A percentile compares a stretch with the other conserved stretches of the same genome.
These are phyloP conservation scores for Xylariaceae sp. DNA, from an alignment of 2,329 filamentous ascomycete genomes.

Conservation along the genomic window DNA sequence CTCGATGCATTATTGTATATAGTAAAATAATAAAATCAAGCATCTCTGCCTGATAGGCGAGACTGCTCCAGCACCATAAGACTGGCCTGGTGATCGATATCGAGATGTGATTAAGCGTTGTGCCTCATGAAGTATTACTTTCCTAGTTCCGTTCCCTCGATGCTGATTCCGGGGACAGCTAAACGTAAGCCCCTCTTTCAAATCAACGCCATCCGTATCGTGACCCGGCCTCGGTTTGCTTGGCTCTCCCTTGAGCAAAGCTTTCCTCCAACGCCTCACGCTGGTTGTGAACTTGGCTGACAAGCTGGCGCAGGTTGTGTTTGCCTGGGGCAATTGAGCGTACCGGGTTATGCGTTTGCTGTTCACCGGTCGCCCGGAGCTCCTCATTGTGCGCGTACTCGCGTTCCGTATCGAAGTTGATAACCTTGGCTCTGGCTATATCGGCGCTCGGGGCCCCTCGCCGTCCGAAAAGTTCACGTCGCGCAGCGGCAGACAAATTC, in stretches of 20 bases:
- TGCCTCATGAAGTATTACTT: neutral
- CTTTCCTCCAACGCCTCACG: constrained; percentile 86
- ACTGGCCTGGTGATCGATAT: neutral
- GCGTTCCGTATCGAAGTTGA: constrained; percentile 82
- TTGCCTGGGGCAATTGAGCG: constrained; percentile 80
- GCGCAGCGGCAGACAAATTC: constrained; percentile 69
- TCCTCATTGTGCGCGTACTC: constrained; percentile 85
- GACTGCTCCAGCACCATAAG: neutral
- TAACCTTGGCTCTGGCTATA: constrained; percentile 50
- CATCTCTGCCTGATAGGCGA: constrained; percentile 1
- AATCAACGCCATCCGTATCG: constrained; percentile 70
- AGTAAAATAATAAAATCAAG: constrained; percentile 2
- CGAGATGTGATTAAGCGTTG: neutral
- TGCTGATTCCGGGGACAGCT: neutral
- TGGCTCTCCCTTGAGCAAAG: constrained; percentile 74
- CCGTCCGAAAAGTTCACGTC: constrained; percentile 82
- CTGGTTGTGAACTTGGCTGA: constrained; percentile 76
- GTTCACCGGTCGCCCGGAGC: constrained; percentile 63
- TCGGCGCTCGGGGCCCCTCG: constrained; percentile 32
- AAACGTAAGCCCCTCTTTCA: neutral
- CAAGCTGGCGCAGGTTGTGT: constrained; percentile 81
- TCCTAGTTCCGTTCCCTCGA: neutral
- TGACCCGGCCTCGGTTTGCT: constrained; percentile 74
- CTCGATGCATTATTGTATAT: constrained; percentile 6
- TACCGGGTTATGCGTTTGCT: constrained; percentile 74